phyloP scores from a whole-genome alignment of 768 basidiomycete species.

The Russula brevipes region DNA sequence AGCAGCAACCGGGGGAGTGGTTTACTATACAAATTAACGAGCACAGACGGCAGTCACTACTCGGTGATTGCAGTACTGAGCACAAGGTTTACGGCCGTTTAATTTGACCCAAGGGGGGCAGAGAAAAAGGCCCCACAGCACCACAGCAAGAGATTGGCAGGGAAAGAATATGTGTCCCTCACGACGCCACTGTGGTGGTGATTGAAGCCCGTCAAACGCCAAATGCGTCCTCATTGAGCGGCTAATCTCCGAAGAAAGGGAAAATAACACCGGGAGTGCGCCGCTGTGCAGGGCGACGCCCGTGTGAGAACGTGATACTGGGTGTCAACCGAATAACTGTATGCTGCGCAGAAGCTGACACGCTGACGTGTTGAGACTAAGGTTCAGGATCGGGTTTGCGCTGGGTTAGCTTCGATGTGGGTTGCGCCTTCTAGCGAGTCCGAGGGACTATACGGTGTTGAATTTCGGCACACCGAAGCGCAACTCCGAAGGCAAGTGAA shows the following conservation, averaged over 20 bases:
- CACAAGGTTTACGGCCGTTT: neutral
- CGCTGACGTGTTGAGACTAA: neutral
- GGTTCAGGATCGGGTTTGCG: neutral
- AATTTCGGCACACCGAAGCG: slow-evolving; percentile 1
- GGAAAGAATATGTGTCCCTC: neutral
- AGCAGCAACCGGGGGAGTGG: neutral
- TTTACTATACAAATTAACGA: neutral
- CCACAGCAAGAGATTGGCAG: neutral
- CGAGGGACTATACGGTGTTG: neutral
- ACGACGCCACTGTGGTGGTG: neutral
- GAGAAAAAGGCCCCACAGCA: neutral
- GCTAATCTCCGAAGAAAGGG: slow-evolving; percentile 2
- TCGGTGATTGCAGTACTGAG: too few species aligned
- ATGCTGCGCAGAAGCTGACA: neutral
- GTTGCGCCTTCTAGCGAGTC: neutral
- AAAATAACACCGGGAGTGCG: slow-evolving; percentile 1
- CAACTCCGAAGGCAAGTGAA: neutral
- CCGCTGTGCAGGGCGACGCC: neutral
- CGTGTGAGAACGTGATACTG: neutral
- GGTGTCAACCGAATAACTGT: neutral
- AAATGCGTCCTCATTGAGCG: slow-evolving; percentile 6
- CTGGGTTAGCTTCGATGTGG: neutral
- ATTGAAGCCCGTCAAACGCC: slow-evolving; percentile 2
- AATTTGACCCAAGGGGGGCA: neutral
- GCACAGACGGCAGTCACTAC: too few species aligned